A percentile compares a stretch with the other conserved stretches of the same genome.
Evolutionary conservation across 345 rosid species (phyloP).

Genomic region (Adansonia digitata): DNA sequence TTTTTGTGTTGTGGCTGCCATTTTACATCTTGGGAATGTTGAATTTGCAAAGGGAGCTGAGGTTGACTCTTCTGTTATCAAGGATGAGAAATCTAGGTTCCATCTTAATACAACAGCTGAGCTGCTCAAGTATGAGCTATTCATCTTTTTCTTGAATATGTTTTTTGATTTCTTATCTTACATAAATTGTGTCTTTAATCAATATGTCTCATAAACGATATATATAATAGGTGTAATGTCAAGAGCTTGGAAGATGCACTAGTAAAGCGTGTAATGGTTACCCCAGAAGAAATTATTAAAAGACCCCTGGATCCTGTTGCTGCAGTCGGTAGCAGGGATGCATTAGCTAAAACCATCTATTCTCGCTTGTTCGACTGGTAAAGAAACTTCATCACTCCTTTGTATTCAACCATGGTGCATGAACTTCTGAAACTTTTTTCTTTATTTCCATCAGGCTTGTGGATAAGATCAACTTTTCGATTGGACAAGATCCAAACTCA

Average conservation of each 20-base stretch:
- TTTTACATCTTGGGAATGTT: conserved; percentile 91
- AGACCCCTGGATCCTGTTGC: conserved; percentile 90
- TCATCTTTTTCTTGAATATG: conserved; percentile 5
- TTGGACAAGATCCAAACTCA: conserved; percentile 99
- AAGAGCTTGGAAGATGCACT: conserved; percentile 92
- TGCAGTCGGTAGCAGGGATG: conserved; percentile 93
- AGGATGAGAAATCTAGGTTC: conserved; percentile 84
- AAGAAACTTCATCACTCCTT: conserved; percentile 16
- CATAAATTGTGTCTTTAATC: conserved; percentile 17
- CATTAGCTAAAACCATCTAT: conserved; percentile 89
- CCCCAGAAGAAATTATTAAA: conserved; percentile 98
- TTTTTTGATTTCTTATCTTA: conserved; percentile 10
- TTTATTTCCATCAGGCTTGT: conserved; percentile 71
- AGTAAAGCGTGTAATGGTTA: conserved; percentile 98
- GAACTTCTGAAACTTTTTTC: not conserved
- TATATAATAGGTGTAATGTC: conserved; percentile 65
- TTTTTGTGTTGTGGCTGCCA: conserved; percentile 94
- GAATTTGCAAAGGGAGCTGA: conserved; percentile 92
- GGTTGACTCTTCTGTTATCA: conserved; percentile 86
- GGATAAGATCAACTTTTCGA: conserved; percentile 83
- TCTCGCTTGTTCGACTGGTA: conserved; percentile 99
- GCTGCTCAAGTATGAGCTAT: conserved; percentile 62
- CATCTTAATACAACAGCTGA: conserved; percentile 82
- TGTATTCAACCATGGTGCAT: conserved; percentile 12
- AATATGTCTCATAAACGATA: conserved; percentile 11